Percentiles rank a stretch among this genome's conserved stretches.
phyloP scores from a whole-genome alignment of 176 grass and related monocot species.

The Aegilops speltoides region DNA sequence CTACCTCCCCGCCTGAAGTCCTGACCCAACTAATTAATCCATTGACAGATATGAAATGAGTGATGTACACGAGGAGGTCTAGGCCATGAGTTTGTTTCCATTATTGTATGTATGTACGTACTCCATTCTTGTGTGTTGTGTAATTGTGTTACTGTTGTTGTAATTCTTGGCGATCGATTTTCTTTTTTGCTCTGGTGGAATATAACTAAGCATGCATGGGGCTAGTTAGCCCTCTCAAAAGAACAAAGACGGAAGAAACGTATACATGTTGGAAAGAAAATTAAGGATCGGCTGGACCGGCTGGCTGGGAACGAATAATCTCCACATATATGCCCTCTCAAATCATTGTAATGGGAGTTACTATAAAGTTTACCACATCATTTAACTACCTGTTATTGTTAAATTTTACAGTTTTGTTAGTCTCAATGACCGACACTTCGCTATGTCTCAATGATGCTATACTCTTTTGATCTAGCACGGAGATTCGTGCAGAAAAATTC shows the following conservation, averaged over 20 bases:
- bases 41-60: neutral
- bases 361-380: neutral
- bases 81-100: constrained; percentile 6
- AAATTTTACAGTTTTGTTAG: too few species aligned
- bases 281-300: neutral
- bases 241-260: neutral
- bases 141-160: neutral
- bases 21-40: neutral
- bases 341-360: constrained; percentile 46
- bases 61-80: neutral
- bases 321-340: constrained; percentile 32
- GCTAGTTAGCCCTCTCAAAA: neutral
- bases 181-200: constrained; percentile 4
- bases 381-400: neutral
- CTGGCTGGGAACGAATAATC: constrained; percentile 6
- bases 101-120: neutral
- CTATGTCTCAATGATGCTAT: too few species aligned
- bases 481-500: too few species aligned
- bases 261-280: neutral
- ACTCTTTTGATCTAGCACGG: too few species aligned
- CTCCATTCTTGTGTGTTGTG: constrained; percentile 5
- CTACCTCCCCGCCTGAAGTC: constrained; percentile 20
- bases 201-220: constrained; percentile 3
- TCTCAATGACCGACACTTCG: too few species aligned
- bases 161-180: neutral